phyloP scores from a whole-genome alignment of 495 filamentous ascomycete genomes.

The Penicillium steckii region DNA sequence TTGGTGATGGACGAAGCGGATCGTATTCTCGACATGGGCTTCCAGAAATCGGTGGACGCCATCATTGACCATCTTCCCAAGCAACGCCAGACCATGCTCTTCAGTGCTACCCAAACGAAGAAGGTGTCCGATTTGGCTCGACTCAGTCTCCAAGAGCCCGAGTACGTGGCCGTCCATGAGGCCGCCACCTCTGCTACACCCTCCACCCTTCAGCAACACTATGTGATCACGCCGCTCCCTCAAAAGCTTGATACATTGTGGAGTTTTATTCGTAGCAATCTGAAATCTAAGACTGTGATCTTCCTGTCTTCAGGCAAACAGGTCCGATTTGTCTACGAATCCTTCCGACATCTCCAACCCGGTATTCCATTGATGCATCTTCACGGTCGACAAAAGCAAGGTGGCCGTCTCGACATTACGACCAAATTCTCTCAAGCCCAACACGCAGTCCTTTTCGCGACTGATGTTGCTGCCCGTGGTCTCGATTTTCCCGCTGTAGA shows the following conservation, averaged over 20 bases:
- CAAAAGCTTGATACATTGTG: conserved; percentile 91
- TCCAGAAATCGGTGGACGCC: conserved; percentile 86
- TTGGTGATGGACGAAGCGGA: conserved; percentile 96
- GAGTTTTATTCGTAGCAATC: conserved; percentile 84
- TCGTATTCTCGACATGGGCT: conserved; percentile 97
- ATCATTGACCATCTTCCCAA: conserved; percentile 90
- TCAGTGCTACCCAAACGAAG: conserved; percentile 95
- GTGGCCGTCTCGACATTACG: conserved; percentile 81
- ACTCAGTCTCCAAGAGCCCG: conserved; percentile 82
- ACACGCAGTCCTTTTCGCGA: conserved; percentile 86
- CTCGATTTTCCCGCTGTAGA: conserved; percentile 96
- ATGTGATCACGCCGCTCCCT: conserved; percentile 76
- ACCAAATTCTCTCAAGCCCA: conserved; percentile 74
- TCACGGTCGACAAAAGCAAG: conserved; percentile 91
- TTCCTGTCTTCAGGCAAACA: conserved; percentile 95
- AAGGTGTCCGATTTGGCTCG: conserved; percentile 89
- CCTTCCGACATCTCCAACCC: conserved; percentile 88
- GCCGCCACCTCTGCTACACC: conserved; percentile 79
- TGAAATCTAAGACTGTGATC: conserved; percentile 89
- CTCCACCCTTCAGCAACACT: conserved; percentile 81
- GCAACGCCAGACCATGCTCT: conserved; percentile 85
- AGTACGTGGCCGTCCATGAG: conserved; percentile 94
- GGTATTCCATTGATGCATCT: conserved; percentile 94
- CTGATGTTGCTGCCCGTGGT: conserved; percentile 89
- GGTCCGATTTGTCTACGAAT: conserved; percentile 92